Percentiles rank a stretch among this genome's conserved stretches.
phyloP scores from a whole-genome alignment of 495 filamentous ascomycete species.

The Annulohypoxylon moriforme region DNA sequence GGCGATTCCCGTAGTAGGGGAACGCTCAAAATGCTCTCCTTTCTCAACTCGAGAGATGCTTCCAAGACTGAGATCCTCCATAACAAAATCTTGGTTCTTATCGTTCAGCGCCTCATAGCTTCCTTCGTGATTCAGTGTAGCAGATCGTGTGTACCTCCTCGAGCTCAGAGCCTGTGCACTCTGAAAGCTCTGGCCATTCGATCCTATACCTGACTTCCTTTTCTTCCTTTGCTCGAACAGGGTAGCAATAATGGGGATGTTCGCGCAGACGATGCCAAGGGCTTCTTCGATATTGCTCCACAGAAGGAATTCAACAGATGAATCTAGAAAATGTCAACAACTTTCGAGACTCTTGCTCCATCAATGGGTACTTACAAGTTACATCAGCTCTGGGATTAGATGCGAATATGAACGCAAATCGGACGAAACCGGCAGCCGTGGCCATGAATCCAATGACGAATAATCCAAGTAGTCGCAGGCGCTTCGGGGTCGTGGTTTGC shows the following conservation, averaged over 20 bases:
- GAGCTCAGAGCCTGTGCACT: slow-evolving; percentile 4
- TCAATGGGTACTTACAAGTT: slow-evolving; percentile 4
- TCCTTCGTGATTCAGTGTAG: background rate
- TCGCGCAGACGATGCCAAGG: slow-evolving; percentile 7
- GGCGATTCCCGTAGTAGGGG: slow-evolving; percentile 6
- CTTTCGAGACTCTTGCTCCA: background rate
- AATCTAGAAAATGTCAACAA: background rate
- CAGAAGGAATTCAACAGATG: slow-evolving; percentile 4
- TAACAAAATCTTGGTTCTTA: background rate
- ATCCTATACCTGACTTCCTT: slow-evolving; percentile 1
- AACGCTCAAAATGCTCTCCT: background rate
- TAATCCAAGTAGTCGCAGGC: background rate
- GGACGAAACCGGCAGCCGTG: slow-evolving; percentile 1
- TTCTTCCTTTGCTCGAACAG: background rate
- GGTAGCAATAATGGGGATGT: slow-evolving; percentile 4
- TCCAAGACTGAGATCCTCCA: slow-evolving; percentile 8
- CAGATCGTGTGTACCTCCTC: slow-evolving; percentile 6
- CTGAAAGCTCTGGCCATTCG: slow-evolving; percentile 1
- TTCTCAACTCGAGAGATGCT: slow-evolving; percentile 2
- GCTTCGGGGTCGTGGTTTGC: background rate
- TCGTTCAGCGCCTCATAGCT: slow-evolving; percentile 9
- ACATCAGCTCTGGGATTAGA: background rate
- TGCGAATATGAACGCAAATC: slow-evolving; percentile 9
- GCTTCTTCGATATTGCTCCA: slow-evolving; percentile 11
- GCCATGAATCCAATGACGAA: slow-evolving; percentile 14